These are phyloP conservation scores for Talaromyces sp. DNA, from an alignment of 2,329 filamentous ascomycete species.

Conservation along the genomic window DNA sequence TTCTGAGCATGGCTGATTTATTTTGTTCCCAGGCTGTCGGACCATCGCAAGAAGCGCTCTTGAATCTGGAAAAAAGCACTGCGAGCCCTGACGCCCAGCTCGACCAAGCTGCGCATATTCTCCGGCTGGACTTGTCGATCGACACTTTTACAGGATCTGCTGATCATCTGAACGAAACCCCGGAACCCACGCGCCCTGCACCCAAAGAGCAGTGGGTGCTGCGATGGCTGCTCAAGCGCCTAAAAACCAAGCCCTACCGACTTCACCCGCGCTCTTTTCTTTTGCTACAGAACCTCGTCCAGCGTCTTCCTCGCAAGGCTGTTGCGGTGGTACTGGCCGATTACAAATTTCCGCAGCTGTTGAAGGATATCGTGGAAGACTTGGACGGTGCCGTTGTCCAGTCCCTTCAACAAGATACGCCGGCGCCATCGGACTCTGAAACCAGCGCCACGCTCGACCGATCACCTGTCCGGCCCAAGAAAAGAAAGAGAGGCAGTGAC, in stretches of 20 bases:
- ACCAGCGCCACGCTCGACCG: slow-evolving; percentile 30
- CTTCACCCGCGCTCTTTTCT: slow-evolving; percentile 44
- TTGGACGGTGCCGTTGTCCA: slow-evolving; percentile 28
- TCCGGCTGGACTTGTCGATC: slow-evolving; percentile 32
- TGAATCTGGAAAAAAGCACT: slow-evolving; percentile 42
- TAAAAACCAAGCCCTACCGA: slow-evolving; percentile 45
- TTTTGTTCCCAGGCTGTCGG: slow-evolving; percentile 26
- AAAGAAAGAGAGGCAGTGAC: slow-evolving; percentile 36
- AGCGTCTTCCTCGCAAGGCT: slow-evolving; percentile 65
- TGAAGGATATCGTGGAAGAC: slow-evolving; percentile 64
- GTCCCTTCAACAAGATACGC: slow-evolving; percentile 20
- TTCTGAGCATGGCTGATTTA: not conserved
- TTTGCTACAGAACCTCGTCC: slow-evolving; percentile 61
- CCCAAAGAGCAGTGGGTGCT: slow-evolving; percentile 62
- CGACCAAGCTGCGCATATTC: slow-evolving; percentile 39
- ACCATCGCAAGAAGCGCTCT: slow-evolving; percentile 40
- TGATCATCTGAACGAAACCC: not conserved
- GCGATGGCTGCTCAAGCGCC: slow-evolving; percentile 61
- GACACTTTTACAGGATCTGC: not conserved
- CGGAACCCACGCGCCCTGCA: slow-evolving; percentile 18
- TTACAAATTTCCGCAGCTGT: slow-evolving; percentile 60
- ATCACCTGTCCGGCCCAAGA: slow-evolving; percentile 26
- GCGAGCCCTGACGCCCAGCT: slow-evolving; percentile 35
- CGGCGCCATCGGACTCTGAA: slow-evolving; percentile 28
- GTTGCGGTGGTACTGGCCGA: slow-evolving; percentile 69